Percentiles rank a stretch among this genome's conserved stretches.
These are phyloP conservation scores for Biancaea sappan DNA, from an alignment of 306 rosid species.

Conservation along the genomic window DNA sequence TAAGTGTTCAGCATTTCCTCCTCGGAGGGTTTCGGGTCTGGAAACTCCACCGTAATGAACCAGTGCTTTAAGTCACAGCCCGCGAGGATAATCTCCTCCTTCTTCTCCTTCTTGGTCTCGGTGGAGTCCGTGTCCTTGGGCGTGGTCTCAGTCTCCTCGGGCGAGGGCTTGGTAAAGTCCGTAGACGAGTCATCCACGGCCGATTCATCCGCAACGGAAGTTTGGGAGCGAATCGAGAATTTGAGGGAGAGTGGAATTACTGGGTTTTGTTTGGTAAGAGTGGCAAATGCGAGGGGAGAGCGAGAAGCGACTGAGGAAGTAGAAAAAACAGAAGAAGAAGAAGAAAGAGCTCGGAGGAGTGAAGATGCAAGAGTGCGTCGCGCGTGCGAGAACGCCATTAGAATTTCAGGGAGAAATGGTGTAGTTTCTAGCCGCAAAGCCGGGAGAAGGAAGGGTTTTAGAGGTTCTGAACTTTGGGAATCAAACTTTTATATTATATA, in stretches of 20 bases:
- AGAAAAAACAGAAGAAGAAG: background rate
- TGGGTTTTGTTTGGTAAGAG: slow-evolving; percentile 42
- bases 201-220: slow-evolving; percentile 78
- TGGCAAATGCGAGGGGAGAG: slow-evolving; percentile 47
- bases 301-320: slow-evolving; percentile 41
- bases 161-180: background rate
- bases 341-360: slow-evolving; percentile 43
- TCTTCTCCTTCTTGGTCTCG: slow-evolving; percentile 34
- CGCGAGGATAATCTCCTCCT: slow-evolving; percentile 85
- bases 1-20: slow-evolving; percentile 76
- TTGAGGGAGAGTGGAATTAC: slow-evolving; percentile 29
- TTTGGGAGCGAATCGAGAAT: slow-evolving; percentile 46
- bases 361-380: slow-evolving; percentile 63
- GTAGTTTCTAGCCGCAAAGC: background rate
- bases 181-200: slow-evolving; percentile 68
- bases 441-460: background rate
- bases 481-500: no score
- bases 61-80: slow-evolving; percentile 98
- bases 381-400: slow-evolving; percentile 66
- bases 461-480: background rate
- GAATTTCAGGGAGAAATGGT: background rate
- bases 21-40: slow-evolving; percentile 75
- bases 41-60: slow-evolving; percentile 87
- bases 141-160: background rate
- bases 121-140: slow-evolving; percentile 48